Base-by-base conservation (phyloP, 2,329 filamentous ascomycete species). In the Metarhizium robertsii region DNA sequence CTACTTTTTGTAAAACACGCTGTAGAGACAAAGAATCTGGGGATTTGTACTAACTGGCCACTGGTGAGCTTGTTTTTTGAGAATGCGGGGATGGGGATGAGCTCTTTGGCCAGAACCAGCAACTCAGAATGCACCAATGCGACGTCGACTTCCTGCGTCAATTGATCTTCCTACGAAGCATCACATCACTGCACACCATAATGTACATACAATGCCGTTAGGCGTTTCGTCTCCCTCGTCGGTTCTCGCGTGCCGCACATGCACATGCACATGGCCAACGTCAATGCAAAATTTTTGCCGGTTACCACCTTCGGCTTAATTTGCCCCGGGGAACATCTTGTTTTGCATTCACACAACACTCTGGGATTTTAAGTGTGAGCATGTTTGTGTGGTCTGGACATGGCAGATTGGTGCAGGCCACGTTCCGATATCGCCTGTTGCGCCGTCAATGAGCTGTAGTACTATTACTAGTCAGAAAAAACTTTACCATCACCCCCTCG, bases 51-150 rank as follows among this genome's bases (percentile, higher is more conserved):
- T 48, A 30, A 48, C 25, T 2, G 8, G 20, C 14, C 1, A 48
- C 45, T 30, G 2, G 45, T 30, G 45, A 40, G 45, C 25, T 48
- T 48, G 42, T 40, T 48, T 50, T 25, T 25, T 38, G 2, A n/a
- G 53, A 30, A 45, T 46, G 40, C 51, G 51, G 51, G 51, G 51
- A 53, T 48, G 42, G 43, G 51, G 51, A 53, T 48, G 42, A 36
- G 40, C 38, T 46, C 29, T 10, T 50, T 38, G n/a, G 6, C 16
- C 48, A 38, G 10, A 25, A 20, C 2, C 16, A 6, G 16, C 36
- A 50, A 6, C 13, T 18, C 3, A 34, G 25, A 48, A 29, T 2
- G 13, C 14, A 25, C 25, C 13, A 6, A 14, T 25, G 14, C 13
- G 20, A 20, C 6, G 7, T 48, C n/a, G 20, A 25, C 18, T 14